Evolutionary conservation across 257 asterid genomes (phyloP).

Genomic region (Nicotiana otophora): DNA sequence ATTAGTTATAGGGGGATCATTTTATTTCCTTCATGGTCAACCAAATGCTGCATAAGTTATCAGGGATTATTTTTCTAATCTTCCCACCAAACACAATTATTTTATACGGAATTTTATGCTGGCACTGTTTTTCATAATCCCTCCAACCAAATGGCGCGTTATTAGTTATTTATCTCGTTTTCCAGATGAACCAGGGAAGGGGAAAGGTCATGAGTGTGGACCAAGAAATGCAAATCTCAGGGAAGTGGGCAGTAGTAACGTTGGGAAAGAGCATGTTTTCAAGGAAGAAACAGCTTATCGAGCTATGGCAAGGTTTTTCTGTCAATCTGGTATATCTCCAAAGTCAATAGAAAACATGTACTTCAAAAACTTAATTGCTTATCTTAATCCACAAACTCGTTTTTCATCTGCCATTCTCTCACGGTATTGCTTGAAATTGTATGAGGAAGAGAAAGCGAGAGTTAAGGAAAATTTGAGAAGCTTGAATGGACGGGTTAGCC

Average conservation of each 20-base stretch:
- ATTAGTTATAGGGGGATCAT: not conserved
- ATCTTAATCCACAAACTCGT: not conserved
- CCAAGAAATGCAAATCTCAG: not conserved
- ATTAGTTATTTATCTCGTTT: not conserved
- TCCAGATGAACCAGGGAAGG: not conserved
- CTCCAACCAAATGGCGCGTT: not conserved
- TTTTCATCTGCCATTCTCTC: not conserved
- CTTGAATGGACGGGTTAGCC: conserved; percentile 9
- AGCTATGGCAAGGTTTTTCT: not conserved
- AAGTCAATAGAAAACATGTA: not conserved
- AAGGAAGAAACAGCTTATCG: conserved; percentile 6
- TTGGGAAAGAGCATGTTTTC: not conserved
- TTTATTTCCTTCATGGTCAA: not conserved
- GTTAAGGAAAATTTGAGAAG: not conserved
- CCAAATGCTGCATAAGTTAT: not conserved
- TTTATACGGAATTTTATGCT: not conserved
- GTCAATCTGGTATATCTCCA: not conserved
- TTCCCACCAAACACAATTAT: not conserved
- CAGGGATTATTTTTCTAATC: not conserved
- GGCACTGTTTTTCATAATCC: not conserved
- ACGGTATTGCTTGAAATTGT: conserved; percentile 9
- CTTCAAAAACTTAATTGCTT: not conserved
- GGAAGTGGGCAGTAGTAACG: not conserved
- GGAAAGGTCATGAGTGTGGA: not conserved
- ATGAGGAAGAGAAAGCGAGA: not conserved